Base-by-base conservation (phyloP, 331 rosid genomes). In the Malus hybrid region DNA sequence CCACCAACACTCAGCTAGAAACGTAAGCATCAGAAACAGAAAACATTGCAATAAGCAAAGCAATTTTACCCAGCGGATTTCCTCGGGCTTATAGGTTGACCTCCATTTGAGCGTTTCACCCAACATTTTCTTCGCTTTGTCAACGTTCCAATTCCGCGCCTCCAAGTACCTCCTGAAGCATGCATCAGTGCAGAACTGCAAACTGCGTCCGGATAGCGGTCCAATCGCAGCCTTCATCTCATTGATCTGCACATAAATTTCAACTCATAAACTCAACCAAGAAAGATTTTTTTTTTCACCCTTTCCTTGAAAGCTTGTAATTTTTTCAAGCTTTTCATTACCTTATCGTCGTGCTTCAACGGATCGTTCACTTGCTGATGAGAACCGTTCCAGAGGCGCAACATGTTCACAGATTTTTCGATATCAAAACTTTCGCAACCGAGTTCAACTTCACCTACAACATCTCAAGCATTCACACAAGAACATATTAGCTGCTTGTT, bases 21-120 rank as follows among this genome's bases (percentile, higher is more conserved):
- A 6, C 9, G 2, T 10, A 3, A 9, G 19, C 66, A 28, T 57
- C 36, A 56, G 36, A 19, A n/a, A 28, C 13, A 4, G 24, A 75
- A 7, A 50, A 2, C 60, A 19, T 33, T 19, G 19, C 6, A 13
- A 28, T 1, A 28, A 33, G 70, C 5, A 44, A 55, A 56, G 16
- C 22, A 26, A 20, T 26, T 63, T 42, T 85, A 85, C 86, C 88
- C 88, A 85, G 50, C 80, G 70, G 67, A 85, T 85, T 61, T 85
- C 82, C 64, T 85, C 88, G 16, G 88, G 88, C 78, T 74, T 85
- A 71, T n/a, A 85, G 3, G 32, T 58, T 6, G 86, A 75, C 66
- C 88, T 77, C 88, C 88, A 82, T 62, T 79, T 85, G 5, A 85
- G 77, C 2, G 88, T 62, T 39, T 82, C 88, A 20, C 73, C 84